Percentiles rank a stretch among this genome's conserved stretches.
These are phyloP conservation scores for Verruconis gallopava DNA, from an alignment of 2,329 filamentous ascomycete genomes.

Conservation along the genomic window DNA sequence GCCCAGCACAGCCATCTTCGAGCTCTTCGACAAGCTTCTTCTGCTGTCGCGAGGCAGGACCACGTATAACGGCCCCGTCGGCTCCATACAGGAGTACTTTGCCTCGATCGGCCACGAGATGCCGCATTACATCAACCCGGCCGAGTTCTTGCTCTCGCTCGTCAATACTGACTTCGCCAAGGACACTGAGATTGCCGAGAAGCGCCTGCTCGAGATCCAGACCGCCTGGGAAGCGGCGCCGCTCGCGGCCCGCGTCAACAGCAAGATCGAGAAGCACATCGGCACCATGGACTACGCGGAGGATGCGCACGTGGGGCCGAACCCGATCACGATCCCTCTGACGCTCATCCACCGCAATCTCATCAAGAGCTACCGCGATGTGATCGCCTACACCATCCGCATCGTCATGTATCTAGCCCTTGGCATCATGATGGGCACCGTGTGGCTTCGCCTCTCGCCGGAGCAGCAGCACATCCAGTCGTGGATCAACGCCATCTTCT, in stretches of 20 bases:
- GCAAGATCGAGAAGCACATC: conserved; percentile 14
- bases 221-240: conserved; percentile 43
- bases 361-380: conserved; percentile 73
- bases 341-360: conserved; percentile 66
- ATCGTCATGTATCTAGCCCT: conserved; percentile 71
- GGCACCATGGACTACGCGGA: not conserved
- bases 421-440: conserved; percentile 77
- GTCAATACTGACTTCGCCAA: conserved; percentile 54
- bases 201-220: conserved; percentile 11
- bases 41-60: conserved; percentile 8
- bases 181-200: not conserved
- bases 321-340: conserved; percentile 38
- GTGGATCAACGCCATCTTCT: conserved; percentile 65
- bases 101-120: conserved; percentile 31
- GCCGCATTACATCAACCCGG: conserved; percentile 47
- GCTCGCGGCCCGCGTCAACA: conserved; percentile 25
- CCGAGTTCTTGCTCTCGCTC: conserved; percentile 64
- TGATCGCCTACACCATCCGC: conserved; percentile 72
- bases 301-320: conserved; percentile 27
- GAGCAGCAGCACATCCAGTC: conserved; percentile 64
- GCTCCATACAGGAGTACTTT: conserved; percentile 6
- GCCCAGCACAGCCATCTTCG: conserved; percentile 9
- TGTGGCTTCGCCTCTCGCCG: conserved; percentile 61
- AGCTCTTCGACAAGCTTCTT: conserved; percentile 9
- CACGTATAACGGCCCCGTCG: conserved; percentile 4